phyloP scores from a whole-genome alignment of 2,329 filamentous ascomycete genomes.

The Shiraia sp. region DNA sequence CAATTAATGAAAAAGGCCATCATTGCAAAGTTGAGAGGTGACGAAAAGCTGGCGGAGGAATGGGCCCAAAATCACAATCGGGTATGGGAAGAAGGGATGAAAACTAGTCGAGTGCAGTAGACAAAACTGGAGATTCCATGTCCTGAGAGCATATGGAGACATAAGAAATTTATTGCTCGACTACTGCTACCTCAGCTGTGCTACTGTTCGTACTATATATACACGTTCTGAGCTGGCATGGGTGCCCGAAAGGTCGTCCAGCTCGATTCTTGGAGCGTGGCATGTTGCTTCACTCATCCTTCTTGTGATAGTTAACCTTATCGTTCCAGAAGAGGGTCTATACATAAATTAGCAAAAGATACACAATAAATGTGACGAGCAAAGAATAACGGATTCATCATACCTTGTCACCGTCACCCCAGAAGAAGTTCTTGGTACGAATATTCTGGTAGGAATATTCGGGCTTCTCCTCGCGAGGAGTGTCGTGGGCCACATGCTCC shows the following conservation, averaged over 20 bases:
- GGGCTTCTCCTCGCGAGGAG: constrained; percentile 81
- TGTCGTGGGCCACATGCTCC: constrained; percentile 86
- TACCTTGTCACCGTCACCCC: constrained; percentile 95
- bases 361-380: background rate
- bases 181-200: constrained; percentile 22
- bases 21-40: constrained; percentile 68
- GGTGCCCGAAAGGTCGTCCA: constrained; percentile 2
- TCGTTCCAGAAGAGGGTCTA: constrained; percentile 78
- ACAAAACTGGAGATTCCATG: too few relatives aligned
- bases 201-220: constrained; percentile 27
- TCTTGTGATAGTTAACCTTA: constrained; percentile 95
- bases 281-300: constrained; percentile 60
- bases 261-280: constrained; percentile 6
- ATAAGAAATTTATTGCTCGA: constrained; percentile 40
- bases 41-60: constrained; percentile 41
- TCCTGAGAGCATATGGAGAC: constrained; percentile 13
- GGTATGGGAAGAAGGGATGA: constrained; percentile 38
- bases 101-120: background rate
- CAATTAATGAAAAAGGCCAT: constrained; percentile 81
- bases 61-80: constrained; percentile 43
- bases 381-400: constrained; percentile 23
- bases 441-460: constrained; percentile 99
- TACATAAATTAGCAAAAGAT: constrained; percentile 2
- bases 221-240: constrained; percentile 22
- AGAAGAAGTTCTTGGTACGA: constrained; percentile 91